Evolutionary conservation across 2,329 filamentous ascomycete species (phyloP).

Genomic region (Xylariaceae sp.): DNA sequence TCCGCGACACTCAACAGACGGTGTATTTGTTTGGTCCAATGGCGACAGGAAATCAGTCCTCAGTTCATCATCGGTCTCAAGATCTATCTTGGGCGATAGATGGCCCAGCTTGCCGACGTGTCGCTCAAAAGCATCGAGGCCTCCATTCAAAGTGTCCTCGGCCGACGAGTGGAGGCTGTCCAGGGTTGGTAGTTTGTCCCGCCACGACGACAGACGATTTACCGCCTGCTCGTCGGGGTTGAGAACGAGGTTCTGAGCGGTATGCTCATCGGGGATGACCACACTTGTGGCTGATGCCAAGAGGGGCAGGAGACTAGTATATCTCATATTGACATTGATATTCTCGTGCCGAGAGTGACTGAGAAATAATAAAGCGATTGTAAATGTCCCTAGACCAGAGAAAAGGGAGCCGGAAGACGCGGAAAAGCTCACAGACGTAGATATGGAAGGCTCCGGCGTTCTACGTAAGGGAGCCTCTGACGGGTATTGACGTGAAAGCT

Average conservation of each 20-base stretch:
- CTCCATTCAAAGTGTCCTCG: slow-evolving; percentile 14
- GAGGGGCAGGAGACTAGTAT: slow-evolving; percentile 28
- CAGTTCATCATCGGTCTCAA: slow-evolving; percentile 12
- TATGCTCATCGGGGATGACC: slow-evolving; percentile 36
- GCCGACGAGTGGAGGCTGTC: slow-evolving; percentile 21
- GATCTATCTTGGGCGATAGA: slow-evolving; percentile 17
- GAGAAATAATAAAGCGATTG: not conserved
- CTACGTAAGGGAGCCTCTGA: slow-evolving; percentile 4
- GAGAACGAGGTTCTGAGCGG: slow-evolving; percentile 30
- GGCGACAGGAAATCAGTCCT: slow-evolving; percentile 25
- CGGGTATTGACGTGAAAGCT: slow-evolving; percentile 17
- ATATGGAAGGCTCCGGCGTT: slow-evolving; percentile 7
- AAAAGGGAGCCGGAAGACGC: not conserved
- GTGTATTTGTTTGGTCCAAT: slow-evolving; percentile 6
- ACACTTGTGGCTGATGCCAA: slow-evolving; percentile 27
- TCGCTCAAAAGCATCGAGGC: slow-evolving; percentile 22
- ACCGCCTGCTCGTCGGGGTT: slow-evolving; percentile 24
- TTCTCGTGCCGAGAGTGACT: not conserved
- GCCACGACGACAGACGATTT: slow-evolving; percentile 26
- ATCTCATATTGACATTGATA: slow-evolving; percentile 26
- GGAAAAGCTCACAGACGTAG: not conserved
- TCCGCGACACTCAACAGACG: not conserved
- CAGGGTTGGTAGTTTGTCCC: slow-evolving; percentile 14
- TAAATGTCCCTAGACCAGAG: not conserved
- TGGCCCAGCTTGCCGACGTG: slow-evolving; percentile 19